Evolutionary conservation across 371 early-diverging fungal genomes (phyloP).

Genomic region (Syncephalastrum sp.): DNA sequence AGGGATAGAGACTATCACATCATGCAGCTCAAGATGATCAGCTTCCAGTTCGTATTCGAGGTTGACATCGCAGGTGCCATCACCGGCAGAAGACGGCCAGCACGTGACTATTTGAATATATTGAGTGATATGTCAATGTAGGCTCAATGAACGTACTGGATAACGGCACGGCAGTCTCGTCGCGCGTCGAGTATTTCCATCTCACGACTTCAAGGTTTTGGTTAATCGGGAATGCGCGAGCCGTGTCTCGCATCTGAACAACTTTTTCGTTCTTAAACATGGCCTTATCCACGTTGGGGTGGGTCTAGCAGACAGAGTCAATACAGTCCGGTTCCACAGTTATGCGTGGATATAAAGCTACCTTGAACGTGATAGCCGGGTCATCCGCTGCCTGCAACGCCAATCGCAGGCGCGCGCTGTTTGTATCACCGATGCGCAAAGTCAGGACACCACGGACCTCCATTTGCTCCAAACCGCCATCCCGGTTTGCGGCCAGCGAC

Average conservation of each 20-base stretch:
- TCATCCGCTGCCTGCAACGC: constrained; percentile 54
- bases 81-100: constrained; percentile 93
- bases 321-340: not conserved
- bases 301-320: constrained; percentile 61
- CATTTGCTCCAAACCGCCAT: constrained; percentile 89
- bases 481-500: constrained; percentile 77
- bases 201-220: constrained; percentile 84
- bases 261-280: constrained; percentile 68
- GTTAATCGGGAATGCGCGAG: constrained; percentile 84
- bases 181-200: constrained; percentile 82
- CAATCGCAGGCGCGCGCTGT: constrained; percentile 58
- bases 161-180: constrained; percentile 84
- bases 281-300: constrained; percentile 96
- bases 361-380: constrained; percentile 75
- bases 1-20: constrained; percentile 88
- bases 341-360: constrained; percentile 19
- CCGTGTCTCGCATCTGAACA: constrained; percentile 80
- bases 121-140: not conserved
- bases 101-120: constrained; percentile 71
- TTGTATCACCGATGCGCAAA: constrained; percentile 72
- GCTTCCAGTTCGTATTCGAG: constrained; percentile 91
- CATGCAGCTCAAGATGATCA: constrained; percentile 73
- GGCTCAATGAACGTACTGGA: constrained; percentile 53
- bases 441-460: constrained; percentile 92
- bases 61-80: constrained; percentile 88